phyloP scores from a whole-genome alignment of 148 eudicot species.

The Vaccinium corymbosum region DNA sequence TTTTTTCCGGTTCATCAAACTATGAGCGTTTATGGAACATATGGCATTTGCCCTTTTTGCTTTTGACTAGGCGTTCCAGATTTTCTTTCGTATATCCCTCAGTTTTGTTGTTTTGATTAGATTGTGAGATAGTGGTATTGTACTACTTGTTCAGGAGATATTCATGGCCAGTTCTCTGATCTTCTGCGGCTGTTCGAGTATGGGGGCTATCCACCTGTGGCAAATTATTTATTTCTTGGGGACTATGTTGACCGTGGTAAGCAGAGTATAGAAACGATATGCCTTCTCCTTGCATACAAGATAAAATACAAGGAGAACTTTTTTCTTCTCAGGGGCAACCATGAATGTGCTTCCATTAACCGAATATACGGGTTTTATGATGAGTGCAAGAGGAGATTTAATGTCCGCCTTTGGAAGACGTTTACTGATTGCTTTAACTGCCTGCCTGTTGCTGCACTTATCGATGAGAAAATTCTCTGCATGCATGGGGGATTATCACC shows the following conservation, averaged over 20 bases:
- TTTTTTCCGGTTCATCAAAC: neutral
- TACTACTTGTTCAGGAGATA: conserved; percentile 48
- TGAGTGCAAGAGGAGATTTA: conserved; percentile 82
- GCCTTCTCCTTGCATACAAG: conserved; percentile 81
- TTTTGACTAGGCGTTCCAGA: neutral
- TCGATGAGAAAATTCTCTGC: conserved; percentile 80
- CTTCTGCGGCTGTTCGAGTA: conserved; percentile 82
- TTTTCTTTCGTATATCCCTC: neutral
- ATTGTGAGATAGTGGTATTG: conserved; percentile 9
- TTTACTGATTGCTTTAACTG: conserved; percentile 77
- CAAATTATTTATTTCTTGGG: conserved; percentile 72
- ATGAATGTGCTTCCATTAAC: conserved; percentile 79
- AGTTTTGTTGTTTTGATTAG: conserved; percentile 14
- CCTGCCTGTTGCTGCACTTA: conserved; percentile 74
- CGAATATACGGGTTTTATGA: conserved; percentile 82
- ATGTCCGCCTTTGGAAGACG: conserved; percentile 71
- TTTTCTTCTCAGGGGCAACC: conserved; percentile 80
- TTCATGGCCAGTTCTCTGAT: conserved; percentile 77
- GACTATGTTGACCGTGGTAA: conserved; percentile 89
- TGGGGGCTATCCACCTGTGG: conserved; percentile 74
- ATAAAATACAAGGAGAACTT: conserved; percentile 81
- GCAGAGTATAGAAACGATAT: conserved; percentile 78
- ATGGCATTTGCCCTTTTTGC: neutral
- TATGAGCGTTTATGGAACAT: neutral
- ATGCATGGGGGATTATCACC: conserved; percentile 87